phyloP scores from a whole-genome alignment of 1,284 basidiomycete species.

The Cryptococcus sp. region DNA sequence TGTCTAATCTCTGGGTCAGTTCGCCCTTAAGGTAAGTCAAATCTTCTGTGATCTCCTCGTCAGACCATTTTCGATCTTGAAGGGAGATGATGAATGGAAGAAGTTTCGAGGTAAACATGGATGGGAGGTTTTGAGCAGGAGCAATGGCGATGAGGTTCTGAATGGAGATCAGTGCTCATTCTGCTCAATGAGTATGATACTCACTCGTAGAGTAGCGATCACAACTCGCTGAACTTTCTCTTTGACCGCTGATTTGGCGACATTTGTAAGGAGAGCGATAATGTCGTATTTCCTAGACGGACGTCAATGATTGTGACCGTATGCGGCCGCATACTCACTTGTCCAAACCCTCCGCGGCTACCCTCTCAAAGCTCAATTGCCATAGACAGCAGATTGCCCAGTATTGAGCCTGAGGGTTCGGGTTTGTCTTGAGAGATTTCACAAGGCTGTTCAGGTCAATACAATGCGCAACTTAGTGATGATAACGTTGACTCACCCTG shows the following conservation, averaged over 20 bases:
- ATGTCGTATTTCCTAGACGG: constrained; percentile 75
- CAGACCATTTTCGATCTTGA: constrained; percentile 80
- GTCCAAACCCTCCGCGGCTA: constrained; percentile 79
- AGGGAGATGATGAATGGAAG: constrained; percentile 84
- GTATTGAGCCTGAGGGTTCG: constrained; percentile 85
- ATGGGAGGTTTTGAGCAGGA: constrained; percentile 68
- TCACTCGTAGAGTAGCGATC: constrained; percentile 80
- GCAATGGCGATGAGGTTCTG: constrained; percentile 72
- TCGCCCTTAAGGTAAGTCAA: constrained; percentile 79
- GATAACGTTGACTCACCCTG: constrained; percentile 29
- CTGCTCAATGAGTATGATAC: constrained; percentile 15
- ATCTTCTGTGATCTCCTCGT: constrained; percentile 91
- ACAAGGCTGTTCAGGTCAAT: constrained; percentile 55
- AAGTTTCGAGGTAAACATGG: constrained; percentile 84
- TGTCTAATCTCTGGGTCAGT: constrained; percentile 74
- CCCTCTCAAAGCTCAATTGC: constrained; percentile 85
- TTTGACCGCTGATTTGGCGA: constrained; percentile 87
- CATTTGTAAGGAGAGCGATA: constrained; percentile 76
- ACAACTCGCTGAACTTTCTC: constrained; percentile 97
- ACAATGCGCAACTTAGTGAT: not conserved
- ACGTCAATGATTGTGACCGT: not conserved
- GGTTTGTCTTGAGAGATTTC: constrained; percentile 67
- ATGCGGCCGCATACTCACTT: constrained; percentile 48
- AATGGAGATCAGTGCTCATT: not conserved
- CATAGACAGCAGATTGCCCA: constrained; percentile 89